Percentiles rank a stretch among this genome's conserved stretches.
phyloP scores from a whole-genome alignment of 2,329 filamentous ascomycete species.

The Diaporthe vaccinii region DNA sequence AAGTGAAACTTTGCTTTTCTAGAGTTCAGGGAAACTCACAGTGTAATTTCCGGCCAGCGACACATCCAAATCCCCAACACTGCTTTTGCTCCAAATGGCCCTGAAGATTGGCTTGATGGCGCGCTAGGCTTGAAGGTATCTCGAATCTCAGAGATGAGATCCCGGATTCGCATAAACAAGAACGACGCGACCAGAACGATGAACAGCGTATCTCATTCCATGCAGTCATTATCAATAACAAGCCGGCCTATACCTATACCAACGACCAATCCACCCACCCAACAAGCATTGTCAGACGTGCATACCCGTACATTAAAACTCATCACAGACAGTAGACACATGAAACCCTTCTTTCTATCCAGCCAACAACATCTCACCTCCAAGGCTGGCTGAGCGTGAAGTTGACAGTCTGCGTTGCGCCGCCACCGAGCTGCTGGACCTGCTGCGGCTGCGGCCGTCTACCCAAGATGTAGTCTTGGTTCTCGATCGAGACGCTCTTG shows the following conservation, averaged over 20 bases:
- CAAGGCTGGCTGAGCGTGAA: conserved; percentile 42
- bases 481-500: conserved; percentile 91
- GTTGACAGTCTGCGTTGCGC: conserved; percentile 43
- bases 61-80: not conserved
- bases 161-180: not conserved
- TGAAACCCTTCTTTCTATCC: not conserved
- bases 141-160: not conserved
- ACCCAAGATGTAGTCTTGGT: conserved; percentile 78
- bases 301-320: conserved; percentile 26
- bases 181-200: not conserved
- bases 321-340: conserved; percentile 17
- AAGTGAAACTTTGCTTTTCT: not conserved
- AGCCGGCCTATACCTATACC: conserved; percentile 4
- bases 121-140: not conserved
- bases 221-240: conserved; percentile 38
- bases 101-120: not conserved
- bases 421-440: conserved; percentile 43
- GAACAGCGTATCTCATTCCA: conserved; percentile 34
- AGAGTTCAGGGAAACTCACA: not conserved
- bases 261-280: not conserved
- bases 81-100: not conserved
- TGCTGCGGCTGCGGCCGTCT: conserved; percentile 52
- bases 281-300: not conserved
- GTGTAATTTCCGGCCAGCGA: not conserved
- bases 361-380: conserved; percentile 21